These are phyloP conservation scores for Aspergillus unguis DNA, from an alignment of 2,329 filamentous ascomycete genomes.

Conservation along the genomic window DNA sequence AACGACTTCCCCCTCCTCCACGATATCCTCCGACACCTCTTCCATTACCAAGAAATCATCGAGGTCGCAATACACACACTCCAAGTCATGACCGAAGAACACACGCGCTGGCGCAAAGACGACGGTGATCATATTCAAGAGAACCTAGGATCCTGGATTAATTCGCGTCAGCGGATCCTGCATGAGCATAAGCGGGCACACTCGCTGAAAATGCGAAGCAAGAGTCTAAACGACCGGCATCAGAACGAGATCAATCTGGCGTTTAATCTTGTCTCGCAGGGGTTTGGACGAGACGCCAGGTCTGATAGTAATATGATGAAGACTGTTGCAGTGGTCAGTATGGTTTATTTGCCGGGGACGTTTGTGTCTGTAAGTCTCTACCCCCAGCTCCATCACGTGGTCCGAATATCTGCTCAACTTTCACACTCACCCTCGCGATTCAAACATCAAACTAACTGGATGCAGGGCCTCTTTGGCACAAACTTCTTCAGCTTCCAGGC, in stretches of 20 bases:
- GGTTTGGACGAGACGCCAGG: constrained; percentile 21
- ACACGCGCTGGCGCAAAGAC: constrained; percentile 14
- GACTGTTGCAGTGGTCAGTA: constrained; percentile 27
- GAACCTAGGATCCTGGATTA: constrained; percentile 1
- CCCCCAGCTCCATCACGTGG: background rate
- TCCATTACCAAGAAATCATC: constrained; percentile 33
- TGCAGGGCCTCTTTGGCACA: constrained; percentile 35
- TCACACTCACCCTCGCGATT: too few relatives aligned
- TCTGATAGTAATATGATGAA: constrained; percentile 31
- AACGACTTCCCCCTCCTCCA: constrained; percentile 27
- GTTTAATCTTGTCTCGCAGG: constrained; percentile 34
- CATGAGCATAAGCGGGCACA: constrained; percentile 25
- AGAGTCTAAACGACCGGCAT: constrained; percentile 28
- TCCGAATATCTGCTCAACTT: background rate
- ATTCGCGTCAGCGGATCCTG: constrained; percentile 16
- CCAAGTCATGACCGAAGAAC: constrained; percentile 21
- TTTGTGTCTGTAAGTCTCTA: constrained; percentile 27
- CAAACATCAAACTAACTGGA: background rate
- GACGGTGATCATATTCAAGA: background rate
- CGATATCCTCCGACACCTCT: constrained; percentile 31
- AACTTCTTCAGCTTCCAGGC: constrained; percentile 32
- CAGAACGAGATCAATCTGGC: constrained; percentile 35
- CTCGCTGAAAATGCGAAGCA: constrained; percentile 25
- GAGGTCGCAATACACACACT: constrained; percentile 30
- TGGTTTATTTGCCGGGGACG: constrained; percentile 29